Base-by-base conservation (phyloP, 2,329 filamentous ascomycete genomes). In the Phyllosticta citriasiana region DNA sequence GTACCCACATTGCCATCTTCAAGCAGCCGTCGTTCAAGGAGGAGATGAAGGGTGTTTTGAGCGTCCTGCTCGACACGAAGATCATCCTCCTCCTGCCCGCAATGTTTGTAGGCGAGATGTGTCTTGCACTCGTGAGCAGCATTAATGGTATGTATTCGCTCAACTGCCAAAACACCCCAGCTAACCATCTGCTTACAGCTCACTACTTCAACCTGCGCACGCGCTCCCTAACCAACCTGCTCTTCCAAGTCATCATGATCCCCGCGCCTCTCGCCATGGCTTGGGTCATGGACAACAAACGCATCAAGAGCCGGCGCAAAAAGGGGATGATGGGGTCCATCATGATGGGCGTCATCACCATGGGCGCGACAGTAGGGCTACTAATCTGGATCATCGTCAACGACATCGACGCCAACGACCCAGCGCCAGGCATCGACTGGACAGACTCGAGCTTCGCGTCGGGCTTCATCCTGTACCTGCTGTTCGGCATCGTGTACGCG, bases 1-100 rank as follows among this genome's bases (percentile, higher is more conserved):
- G 66, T 9, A 65, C 64, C 9, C 65, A 67, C 56, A 63, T 67
- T 33, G 65, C 66, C 52, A 64, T 67, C 51, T 67, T 67, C 64
- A 54, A 61, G 27, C 47, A 61, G 24, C 50, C 63, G 8, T 54
- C 51, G 4, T 55, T 67, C 52, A 59, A 56, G 60, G 50, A 60
- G 2, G 66, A 67, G 51, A 33, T 66, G 54, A 64, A 62, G 24
- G 64, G 63, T 19, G 30, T 66, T 16, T 24, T 63, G 22, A 50
- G 35, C 3, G 47, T 63, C 27, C 60, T 66, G 22, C 63, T 53
- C 8, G 62, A 67, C 25, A 59, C 60, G 50, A 53, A 61, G 19
- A 27, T 64, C 4, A 47, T 47, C 6, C 40, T 47, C 16, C 40
- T 47, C 40, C n/a, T 47, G 14, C 40, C 40, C 16, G 40, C 40